phyloP scores from a whole-genome alignment of 2,329 filamentous ascomycete species.

The Penicillium hesseltinei region DNA sequence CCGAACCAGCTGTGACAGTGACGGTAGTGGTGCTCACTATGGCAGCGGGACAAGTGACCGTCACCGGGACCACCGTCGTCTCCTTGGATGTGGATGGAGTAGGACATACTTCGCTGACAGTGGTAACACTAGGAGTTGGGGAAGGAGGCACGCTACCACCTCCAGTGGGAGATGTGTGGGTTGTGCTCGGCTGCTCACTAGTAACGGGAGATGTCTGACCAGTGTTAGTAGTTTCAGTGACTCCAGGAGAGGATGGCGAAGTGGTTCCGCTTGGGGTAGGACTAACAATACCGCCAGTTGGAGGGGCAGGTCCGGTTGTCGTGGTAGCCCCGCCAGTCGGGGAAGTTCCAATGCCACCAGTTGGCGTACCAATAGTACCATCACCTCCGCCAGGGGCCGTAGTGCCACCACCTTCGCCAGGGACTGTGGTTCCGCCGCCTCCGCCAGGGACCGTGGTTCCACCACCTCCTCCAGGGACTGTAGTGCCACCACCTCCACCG shows the following conservation, averaged over 20 bases:
- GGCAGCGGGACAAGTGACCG: constrained; percentile 1
- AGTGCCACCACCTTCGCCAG: background rate
- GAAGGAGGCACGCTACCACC: background rate
- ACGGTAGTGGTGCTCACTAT: constrained; percentile 3
- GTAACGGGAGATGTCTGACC: background rate
- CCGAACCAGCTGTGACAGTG: background rate
- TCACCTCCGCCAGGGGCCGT: background rate
- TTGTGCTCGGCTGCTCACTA: background rate
- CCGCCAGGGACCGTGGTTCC: background rate
- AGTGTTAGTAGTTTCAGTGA: background rate
- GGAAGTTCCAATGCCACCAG: background rate
- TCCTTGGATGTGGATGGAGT: background rate
- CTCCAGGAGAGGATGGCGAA: background rate
- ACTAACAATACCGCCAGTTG: background rate
- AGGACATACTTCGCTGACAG: background rate
- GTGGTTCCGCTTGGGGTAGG: background rate
- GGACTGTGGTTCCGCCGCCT: background rate
- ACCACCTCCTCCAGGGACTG: background rate
- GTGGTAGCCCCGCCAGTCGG: background rate
- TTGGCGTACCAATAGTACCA: background rate
- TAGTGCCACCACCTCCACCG: background rate
- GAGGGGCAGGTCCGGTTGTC: background rate
- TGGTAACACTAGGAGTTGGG: background rate
- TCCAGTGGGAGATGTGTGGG: background rate
- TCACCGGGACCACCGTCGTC: constrained; percentile 3